Conservation (phyloP, 352 stramenopile species). For the Phytophthora sp. region DNA sequence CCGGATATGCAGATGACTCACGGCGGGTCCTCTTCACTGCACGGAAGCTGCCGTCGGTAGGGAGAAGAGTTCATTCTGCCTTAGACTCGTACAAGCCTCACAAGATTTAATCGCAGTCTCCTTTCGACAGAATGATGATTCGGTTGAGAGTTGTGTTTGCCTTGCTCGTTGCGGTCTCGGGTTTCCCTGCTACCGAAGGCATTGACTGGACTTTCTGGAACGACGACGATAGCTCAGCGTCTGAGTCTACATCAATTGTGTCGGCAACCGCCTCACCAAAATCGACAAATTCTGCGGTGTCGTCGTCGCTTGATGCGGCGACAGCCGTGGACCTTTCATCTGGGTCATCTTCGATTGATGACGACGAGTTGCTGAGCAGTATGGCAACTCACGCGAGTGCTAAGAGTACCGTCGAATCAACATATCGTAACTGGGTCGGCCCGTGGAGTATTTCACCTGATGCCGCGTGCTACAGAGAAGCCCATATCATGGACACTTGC, state of each 20-base stretch:
- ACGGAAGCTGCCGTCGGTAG: too few relatives aligned
- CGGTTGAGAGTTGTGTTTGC: slow-evolving; percentile 4
- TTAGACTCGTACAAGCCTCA: neutral
- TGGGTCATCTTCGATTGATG: slow-evolving; percentile 3
- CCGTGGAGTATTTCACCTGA: slow-evolving; percentile 29
- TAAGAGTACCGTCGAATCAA: slow-evolving; percentile 27
- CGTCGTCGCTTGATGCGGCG: neutral
- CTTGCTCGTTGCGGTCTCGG: neutral
- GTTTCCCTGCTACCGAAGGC: neutral
- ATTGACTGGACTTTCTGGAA: slow-evolving; percentile 13
- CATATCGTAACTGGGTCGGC: slow-evolving; percentile 49
- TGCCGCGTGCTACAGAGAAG: slow-evolving; percentile 35
- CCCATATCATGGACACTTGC: slow-evolving; percentile 42
- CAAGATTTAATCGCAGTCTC: neutral
- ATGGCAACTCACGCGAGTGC: slow-evolving; percentile 19
- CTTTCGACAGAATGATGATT: slow-evolving; percentile 18
- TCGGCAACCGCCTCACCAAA: neutral
- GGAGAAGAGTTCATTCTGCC: slow-evolving; percentile 17
- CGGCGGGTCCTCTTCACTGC: too few relatives aligned
- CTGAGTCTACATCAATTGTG: neutral
- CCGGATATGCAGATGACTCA: slow-evolving; percentile 3
- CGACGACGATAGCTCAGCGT: neutral
- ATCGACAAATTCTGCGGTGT: neutral
- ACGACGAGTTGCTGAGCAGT: neutral
- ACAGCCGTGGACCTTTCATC: neutral